A percentile compares a stretch with the other conserved stretches of the same genome.
Conservation (phyloP, 78 protist species). For the Isochrysis galbana region DNA sequence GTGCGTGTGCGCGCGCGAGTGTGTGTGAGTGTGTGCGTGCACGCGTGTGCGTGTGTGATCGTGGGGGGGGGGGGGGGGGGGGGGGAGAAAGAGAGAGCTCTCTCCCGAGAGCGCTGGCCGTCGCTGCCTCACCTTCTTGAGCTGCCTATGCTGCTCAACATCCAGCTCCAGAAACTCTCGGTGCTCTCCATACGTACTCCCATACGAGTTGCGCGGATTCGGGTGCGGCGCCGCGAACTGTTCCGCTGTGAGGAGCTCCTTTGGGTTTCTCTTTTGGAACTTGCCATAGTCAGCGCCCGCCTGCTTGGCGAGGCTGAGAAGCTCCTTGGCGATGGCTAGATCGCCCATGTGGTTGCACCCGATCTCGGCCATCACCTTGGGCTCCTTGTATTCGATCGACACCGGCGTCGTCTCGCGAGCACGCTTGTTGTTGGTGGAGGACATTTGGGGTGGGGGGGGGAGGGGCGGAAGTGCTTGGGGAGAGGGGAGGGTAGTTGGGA, state of each 20-base stretch:
- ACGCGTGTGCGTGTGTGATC: too few relatives aligned
- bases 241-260: slow-evolving; percentile 5
- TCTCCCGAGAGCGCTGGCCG: too few relatives aligned
- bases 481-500: too few relatives aligned
- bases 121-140: background rate
- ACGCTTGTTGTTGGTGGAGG: too few relatives aligned
- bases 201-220: background rate
- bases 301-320: background rate
- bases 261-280: slow-evolving; percentile 23
- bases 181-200: slow-evolving; percentile 16
- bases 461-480: too few relatives aligned
- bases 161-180: slow-evolving; percentile 17
- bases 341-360: slow-evolving; percentile 33
- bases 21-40: too few relatives aligned
- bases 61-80: too few relatives aligned
- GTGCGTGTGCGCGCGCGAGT: too few relatives aligned
- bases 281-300: background rate
- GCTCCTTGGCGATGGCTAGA: background rate
- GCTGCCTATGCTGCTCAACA: slow-evolving; percentile 11
- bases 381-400: background rate
- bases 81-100: too few relatives aligned
- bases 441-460: too few relatives aligned
- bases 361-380: slow-evolving; percentile 21
- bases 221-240: slow-evolving; percentile 22
- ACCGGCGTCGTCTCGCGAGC: too few relatives aligned